These are phyloP conservation scores for Paratinospora sagittata DNA, from an alignment of 164 flowering plant species.

Conservation along the genomic window DNA sequence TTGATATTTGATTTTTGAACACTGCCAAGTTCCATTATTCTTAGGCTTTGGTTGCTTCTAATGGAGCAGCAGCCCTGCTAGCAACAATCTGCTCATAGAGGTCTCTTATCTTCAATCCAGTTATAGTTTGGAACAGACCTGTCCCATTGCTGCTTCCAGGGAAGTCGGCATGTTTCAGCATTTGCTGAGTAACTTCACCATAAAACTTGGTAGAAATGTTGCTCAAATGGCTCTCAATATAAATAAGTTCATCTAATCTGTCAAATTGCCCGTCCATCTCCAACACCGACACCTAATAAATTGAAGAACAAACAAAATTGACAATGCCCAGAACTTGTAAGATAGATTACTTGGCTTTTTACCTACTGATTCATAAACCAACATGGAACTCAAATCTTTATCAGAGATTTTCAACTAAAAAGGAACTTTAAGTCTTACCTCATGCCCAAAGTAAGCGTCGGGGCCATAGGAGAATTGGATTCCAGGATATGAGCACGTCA, in stretches of 20 bases:
- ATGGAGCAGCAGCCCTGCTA: slow-evolving; percentile 37
- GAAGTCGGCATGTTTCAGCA: slow-evolving; percentile 86
- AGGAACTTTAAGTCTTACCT: slow-evolving; percentile 42
- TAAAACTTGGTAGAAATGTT: slow-evolving; percentile 87
- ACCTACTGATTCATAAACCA: background rate
- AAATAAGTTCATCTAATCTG: slow-evolving; percentile 89
- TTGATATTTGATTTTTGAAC: background rate
- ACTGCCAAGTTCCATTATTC: slow-evolving; percentile 13
- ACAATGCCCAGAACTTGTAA: no score
- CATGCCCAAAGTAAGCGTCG: slow-evolving; percentile 65
- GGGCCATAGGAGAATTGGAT: slow-evolving; percentile 92
- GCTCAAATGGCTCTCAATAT: slow-evolving; percentile 89
- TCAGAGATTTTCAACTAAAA: background rate
- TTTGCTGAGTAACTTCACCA: slow-evolving; percentile 93
- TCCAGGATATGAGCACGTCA: slow-evolving; percentile 97
- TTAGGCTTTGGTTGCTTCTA: slow-evolving; percentile 56
- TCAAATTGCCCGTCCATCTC: slow-evolving; percentile 99
- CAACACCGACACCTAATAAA: slow-evolving; percentile 67
- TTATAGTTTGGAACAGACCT: slow-evolving; percentile 88
- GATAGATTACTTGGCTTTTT: background rate
- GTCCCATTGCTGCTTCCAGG: slow-evolving; percentile 97
- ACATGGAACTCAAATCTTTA: background rate
- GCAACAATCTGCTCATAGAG: slow-evolving; percentile 70
- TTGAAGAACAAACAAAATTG: background rate
- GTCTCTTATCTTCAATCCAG: slow-evolving; percentile 84